These are phyloP conservation scores for Myriosclerotinia curreyana DNA, from an alignment of 2,329 filamentous ascomycete species.

Conservation along the genomic window DNA sequence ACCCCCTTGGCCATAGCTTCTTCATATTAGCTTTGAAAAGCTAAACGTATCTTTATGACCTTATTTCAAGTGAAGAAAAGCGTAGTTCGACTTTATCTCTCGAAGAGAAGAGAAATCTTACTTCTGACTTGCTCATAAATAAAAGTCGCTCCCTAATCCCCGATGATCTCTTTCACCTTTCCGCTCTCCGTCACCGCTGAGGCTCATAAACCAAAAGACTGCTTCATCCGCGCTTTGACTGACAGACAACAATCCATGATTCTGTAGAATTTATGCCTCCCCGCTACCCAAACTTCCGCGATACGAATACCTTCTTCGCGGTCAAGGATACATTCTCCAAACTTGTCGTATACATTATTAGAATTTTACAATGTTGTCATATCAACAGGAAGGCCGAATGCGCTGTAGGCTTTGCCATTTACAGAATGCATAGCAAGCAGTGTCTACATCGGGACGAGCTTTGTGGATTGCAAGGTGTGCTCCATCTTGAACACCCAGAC, in stretches of 20 bases:
- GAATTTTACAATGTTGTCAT: conserved; percentile 55
- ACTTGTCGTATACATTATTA: conserved; percentile 43
- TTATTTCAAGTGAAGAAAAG: neutral
- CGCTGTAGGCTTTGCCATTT: conserved; percentile 56
- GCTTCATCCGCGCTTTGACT: conserved; percentile 47
- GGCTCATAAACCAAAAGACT: conserved; percentile 52
- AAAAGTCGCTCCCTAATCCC: conserved; percentile 62
- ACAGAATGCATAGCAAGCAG: conserved; percentile 57
- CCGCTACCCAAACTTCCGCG: conserved; percentile 46
- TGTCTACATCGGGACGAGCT: conserved; percentile 55
- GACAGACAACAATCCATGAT: conserved; percentile 53
- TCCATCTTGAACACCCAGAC: neutral
- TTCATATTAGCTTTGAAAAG: conserved; percentile 54
- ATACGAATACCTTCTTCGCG: conserved; percentile 50
- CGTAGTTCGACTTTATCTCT: neutral
- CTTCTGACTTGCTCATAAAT: conserved; percentile 63
- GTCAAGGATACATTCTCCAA: conserved; percentile 52
- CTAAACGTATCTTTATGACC: conserved; percentile 52
- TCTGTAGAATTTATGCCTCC: conserved; percentile 51
- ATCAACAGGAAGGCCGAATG: conserved; percentile 44
- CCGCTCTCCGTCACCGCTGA: conserved; percentile 58
- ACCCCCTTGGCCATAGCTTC: conserved; percentile 49
- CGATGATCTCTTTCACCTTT: conserved; percentile 58
- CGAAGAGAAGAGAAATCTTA: neutral
- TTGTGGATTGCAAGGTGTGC: conserved; percentile 44